Conservation (phyloP, 495 filamentous ascomycete genomes). For the Hypoxylon crocopeplum region DNA sequence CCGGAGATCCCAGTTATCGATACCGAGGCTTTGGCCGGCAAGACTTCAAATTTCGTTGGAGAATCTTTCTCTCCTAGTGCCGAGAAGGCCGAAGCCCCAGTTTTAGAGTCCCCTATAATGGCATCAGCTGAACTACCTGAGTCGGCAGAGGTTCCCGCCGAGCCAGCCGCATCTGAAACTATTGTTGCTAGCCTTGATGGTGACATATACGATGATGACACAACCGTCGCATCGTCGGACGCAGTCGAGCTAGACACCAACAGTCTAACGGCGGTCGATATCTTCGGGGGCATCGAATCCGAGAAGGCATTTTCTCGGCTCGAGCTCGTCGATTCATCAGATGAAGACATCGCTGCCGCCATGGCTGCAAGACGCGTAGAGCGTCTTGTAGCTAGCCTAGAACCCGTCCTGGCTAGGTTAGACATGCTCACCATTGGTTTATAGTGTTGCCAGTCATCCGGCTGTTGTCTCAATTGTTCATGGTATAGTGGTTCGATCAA, state of each 20-base stretch:
- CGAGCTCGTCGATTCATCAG: conserved; percentile 62
- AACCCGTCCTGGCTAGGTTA: conserved; percentile 48
- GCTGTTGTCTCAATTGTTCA: not conserved
- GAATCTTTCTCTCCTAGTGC: conserved; percentile 55
- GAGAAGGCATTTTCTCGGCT: conserved; percentile 65
- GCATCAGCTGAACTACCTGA: conserved; percentile 41
- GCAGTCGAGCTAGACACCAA: conserved; percentile 44
- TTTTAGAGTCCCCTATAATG: conserved; percentile 52
- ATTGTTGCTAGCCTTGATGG: conserved; percentile 25
- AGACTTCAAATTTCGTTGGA: conserved; percentile 60
- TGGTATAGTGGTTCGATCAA: not conserved
- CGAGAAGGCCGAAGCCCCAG: conserved; percentile 52
- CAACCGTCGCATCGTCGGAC: conserved; percentile 35
- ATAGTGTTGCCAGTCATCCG: conserved; percentile 29
- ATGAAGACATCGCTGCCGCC: conserved; percentile 49
- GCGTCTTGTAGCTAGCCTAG: conserved; percentile 49
- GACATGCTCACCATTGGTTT: conserved; percentile 45
- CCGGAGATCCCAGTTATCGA: conserved; percentile 74
- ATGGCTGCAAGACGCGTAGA: conserved; percentile 50
- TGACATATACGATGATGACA: conserved; percentile 53
- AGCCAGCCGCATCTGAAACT: conserved; percentile 57
- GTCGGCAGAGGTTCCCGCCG: conserved; percentile 39
- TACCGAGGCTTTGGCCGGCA: conserved; percentile 67
- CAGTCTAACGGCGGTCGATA: conserved; percentile 42
- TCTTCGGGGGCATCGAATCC: conserved; percentile 61